Evolutionary conservation across 1,139 yeast genomes (phyloP).

Genomic region (Hanseniaspora sp.): DNA sequence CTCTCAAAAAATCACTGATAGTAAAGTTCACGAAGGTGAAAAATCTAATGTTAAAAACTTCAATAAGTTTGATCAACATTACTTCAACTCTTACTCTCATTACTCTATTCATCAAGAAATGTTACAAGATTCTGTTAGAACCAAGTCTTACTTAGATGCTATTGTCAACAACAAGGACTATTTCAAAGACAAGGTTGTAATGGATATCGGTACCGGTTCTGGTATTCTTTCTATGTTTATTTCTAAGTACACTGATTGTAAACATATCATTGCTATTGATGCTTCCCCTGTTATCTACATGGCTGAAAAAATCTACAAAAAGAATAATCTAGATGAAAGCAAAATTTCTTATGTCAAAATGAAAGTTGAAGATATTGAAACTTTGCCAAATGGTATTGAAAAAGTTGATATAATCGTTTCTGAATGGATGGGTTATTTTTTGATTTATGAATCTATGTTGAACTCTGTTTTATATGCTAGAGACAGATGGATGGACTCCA

Average conservation of each 20-base stretch:
- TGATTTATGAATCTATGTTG: conserved; percentile 92
- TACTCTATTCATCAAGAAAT: conserved; percentile 97
- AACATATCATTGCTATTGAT: conserved; percentile 92
- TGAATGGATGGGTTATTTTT: conserved; percentile 99
- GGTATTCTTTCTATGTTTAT: conserved; percentile 97
- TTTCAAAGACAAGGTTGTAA: conserved; percentile 87
- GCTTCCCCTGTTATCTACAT: conserved; percentile 92
- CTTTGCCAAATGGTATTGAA: conserved; percentile 47
- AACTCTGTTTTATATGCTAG: conserved; percentile 93
- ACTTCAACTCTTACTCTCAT: conserved; percentile 90
- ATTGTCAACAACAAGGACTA: conserved; percentile 81
- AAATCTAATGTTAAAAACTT: conserved; percentile 24
- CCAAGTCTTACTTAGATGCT: conserved; percentile 84
- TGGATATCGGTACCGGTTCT: conserved; percentile 98
- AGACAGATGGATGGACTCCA: conserved; percentile 69
- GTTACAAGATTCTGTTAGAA: conserved; percentile 92
- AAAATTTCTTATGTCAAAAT: conserved; percentile 85
- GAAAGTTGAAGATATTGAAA: conserved; percentile 77
- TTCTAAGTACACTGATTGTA: conserved; percentile 85
- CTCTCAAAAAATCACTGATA: conserved; percentile 13
- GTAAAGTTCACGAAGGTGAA: conserved; percentile 16
- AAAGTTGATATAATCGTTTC: conserved; percentile 90
- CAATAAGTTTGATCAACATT: conserved; percentile 72
- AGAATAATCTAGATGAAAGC: conserved; percentile 69
- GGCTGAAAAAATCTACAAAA: conserved; percentile 74